Conservation (phyloP, 306 rosid species). For the Dryas drummondii region DNA sequence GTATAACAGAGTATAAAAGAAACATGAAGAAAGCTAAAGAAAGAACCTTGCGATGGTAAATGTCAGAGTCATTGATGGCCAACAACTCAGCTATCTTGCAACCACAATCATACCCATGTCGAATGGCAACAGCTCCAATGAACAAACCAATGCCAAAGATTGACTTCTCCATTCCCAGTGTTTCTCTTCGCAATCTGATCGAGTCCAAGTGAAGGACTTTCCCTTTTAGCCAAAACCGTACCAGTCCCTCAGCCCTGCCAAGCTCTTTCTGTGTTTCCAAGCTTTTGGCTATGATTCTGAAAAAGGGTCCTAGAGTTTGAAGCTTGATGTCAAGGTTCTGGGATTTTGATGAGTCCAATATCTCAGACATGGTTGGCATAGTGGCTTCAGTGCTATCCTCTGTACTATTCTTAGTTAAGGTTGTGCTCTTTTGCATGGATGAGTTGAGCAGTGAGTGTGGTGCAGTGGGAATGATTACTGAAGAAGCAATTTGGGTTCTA, state of each 20-base stretch:
- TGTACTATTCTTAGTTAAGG: not conserved
- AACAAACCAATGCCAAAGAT: conserved; percentile 87
- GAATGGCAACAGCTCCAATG: conserved; percentile 81
- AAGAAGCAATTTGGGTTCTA: conserved; percentile 23
- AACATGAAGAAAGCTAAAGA: not conserved
- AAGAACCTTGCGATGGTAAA: conserved; percentile 77
- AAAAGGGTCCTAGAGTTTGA: conserved; percentile 79
- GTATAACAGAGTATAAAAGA: not conserved
- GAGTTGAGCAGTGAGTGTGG: not conserved
- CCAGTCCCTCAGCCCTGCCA: conserved; percentile 77
- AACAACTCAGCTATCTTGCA: conserved; percentile 67
- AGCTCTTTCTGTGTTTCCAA: conserved; percentile 50
- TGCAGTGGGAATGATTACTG: conserved; percentile 7
- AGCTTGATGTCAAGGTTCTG: conserved; percentile 71
- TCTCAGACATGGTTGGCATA: conserved; percentile 70
- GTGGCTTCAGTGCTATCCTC: conserved; percentile 6
- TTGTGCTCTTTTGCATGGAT: conserved; percentile 7
- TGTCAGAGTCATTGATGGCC: conserved; percentile 82
- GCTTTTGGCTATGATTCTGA: conserved; percentile 77
- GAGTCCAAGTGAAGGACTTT: conserved; percentile 86
- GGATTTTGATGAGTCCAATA: conserved; percentile 53
- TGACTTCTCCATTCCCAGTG: conserved; percentile 78
- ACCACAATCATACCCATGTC: conserved; percentile 71
- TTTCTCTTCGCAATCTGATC: conserved; percentile 62
- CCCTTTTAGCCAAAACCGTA: conserved; percentile 62